Evolutionary conservation across 352 stramenopile species (phyloP), one percentile per base, ranked within the genome.

Genomic region (Phytophthora podocarpi): DNA sequence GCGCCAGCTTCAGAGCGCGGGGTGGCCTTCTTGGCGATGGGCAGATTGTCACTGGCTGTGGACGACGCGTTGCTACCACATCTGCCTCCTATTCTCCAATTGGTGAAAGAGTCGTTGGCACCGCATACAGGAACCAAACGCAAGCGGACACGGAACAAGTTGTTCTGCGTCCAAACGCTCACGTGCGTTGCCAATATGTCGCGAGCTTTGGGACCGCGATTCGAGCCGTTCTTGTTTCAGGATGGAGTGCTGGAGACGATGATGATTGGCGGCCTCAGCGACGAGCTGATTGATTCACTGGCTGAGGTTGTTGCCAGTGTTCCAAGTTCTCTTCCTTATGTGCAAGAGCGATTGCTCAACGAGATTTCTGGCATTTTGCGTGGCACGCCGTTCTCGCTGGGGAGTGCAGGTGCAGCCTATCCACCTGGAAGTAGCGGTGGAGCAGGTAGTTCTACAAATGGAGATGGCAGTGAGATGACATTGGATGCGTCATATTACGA

Each of bases 301-400:
- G 74, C 95, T 1, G 91, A 96, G 5, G 96, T 99, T 51, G 90
- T 92, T 1, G 63, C 77, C 1, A 93, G 82, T 64, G 74, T 99
- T 9, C 97, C 97, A 7, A 96, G 82, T 21, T 75, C 95, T 12
- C 64, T 97, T n/a, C 67, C 81, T 1, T 82, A 83, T 24, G 96
- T 99, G 18, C 91, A 99, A 71, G 90, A 98, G 46, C 85, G 96
- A 15, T 72, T 99, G 12, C 80, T 99, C 30, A 96, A 98, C 56
- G 96, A 98, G 59, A 95, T 99, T 20, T 99, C 96, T n/a, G 81
- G 89, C 12, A 97, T 95, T 49, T 72, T 99, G 11, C 89, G 93
- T 21, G 95, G 96, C 10, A 74, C 84, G 7, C 76, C 85, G 3
- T 95, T 95, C 24, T 86, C 70, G 5, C 43, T 79, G 6, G 76